These are phyloP conservation scores for Hemileia vastatrix DNA, from an alignment of 1,284 basidiomycete genomes.

Conservation along the genomic window DNA sequence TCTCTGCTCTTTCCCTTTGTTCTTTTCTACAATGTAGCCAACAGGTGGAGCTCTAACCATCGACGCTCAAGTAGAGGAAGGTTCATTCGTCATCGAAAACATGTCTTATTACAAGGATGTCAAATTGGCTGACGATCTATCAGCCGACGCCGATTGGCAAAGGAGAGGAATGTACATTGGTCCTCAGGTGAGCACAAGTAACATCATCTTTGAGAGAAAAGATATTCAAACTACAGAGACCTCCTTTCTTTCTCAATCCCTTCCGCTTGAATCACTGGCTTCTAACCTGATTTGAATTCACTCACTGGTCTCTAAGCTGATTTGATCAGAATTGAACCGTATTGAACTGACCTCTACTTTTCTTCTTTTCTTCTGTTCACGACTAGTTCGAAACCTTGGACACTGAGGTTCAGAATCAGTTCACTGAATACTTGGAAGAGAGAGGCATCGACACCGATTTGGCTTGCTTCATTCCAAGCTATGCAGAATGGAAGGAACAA, in stretches of 20 bases:
- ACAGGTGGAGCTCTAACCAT: conserved; percentile 69
- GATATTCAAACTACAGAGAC: conserved; percentile 7
- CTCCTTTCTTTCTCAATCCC: not conserved
- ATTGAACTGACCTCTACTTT: conserved; percentile 11
- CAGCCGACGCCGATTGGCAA: conserved; percentile 85
- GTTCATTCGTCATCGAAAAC: conserved; percentile 76
- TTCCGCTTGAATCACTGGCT: conserved; percentile 5
- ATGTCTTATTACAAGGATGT: conserved; percentile 71
- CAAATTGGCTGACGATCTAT: conserved; percentile 64
- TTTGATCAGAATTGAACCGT: not conserved
- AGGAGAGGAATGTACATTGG: conserved; percentile 84
- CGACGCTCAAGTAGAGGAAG: conserved; percentile 73
- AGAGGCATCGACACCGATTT: conserved; percentile 74
- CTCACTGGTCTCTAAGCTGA: conserved; percentile 3
- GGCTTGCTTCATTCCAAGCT: conserved; percentile 51
- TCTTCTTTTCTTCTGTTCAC: conserved; percentile 33
- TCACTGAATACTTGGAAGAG: conserved; percentile 71
- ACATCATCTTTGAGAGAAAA: not conserved
- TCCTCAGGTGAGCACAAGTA: conserved; percentile 56
- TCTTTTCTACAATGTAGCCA: not conserved
- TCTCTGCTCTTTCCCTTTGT: not conserved
- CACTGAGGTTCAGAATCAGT: conserved; percentile 70
- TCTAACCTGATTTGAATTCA: not conserved
- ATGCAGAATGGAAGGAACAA: conserved; percentile 80
- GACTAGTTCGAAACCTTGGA: conserved; percentile 78